Evolutionary conservation across 441 rosid genomes (phyloP).

Genomic region (Populus tomentosa): DNA sequence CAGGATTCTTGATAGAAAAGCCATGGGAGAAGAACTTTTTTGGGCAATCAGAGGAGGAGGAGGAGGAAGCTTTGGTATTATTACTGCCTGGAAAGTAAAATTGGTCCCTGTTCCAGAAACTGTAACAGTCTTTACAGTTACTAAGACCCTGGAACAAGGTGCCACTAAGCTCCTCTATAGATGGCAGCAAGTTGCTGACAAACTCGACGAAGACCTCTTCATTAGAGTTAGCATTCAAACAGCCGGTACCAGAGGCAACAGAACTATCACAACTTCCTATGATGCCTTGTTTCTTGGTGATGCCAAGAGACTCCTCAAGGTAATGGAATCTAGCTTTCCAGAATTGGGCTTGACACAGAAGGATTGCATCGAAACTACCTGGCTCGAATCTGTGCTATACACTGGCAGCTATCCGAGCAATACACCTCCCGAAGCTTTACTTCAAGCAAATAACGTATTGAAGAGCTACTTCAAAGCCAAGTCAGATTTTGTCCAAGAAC

Average conservation of each 20-base stretch:
- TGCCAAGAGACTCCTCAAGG: constrained; percentile 19
- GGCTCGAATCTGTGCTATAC: constrained; percentile 43
- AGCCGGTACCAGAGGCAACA: constrained; percentile 18
- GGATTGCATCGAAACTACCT: constrained; percentile 37
- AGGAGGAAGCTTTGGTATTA: not conserved
- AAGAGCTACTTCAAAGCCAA: constrained; percentile 45
- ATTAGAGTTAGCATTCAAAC: constrained; percentile 38
- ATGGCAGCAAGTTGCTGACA: constrained; percentile 23
- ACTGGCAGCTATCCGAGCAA: constrained; percentile 34
- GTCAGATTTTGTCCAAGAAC: constrained; percentile 42
- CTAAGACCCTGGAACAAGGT: not conserved
- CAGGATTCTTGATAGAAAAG: constrained; percentile 30
- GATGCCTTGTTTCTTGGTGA: not conserved
- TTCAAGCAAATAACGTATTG: constrained; percentile 35
- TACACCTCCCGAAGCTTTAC: constrained; percentile 37
- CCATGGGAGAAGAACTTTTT: not conserved
- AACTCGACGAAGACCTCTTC: constrained; percentile 37
- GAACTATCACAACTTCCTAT: constrained; percentile 28
- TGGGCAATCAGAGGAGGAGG: not conserved
- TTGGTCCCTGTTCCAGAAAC: constrained; percentile 45
- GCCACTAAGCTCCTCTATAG: not conserved
- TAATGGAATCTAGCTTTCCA: constrained; percentile 44
- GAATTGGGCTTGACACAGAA: constrained; percentile 37
- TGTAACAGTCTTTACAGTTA: constrained; percentile 44
- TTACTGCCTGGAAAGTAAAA: constrained; percentile 11